phyloP scores from a whole-genome alignment of 306 rosid genomes.

The Dryas alaskensis region DNA sequence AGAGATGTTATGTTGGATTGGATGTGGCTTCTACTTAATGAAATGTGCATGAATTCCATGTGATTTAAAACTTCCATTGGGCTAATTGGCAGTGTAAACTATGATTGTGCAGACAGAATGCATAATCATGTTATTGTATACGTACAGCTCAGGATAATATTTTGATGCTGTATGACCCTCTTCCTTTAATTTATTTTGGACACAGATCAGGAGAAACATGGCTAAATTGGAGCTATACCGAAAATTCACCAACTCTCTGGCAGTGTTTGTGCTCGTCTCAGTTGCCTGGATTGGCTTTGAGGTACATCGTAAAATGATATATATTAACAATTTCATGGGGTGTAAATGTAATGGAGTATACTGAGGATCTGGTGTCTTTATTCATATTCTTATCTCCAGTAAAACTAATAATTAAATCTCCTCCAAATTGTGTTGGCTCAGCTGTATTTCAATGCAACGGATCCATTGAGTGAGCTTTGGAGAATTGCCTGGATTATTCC shows the following conservation, averaged over 20 bases:
- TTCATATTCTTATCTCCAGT: slow-evolving; percentile 7
- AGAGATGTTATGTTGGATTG: neutral
- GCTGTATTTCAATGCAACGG: slow-evolving; percentile 95
- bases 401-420: slow-evolving; percentile 19
- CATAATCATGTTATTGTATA: neutral
- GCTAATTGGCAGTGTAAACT: neutral
- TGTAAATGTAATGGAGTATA: neutral
- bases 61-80: neutral
- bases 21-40: neutral
- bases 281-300: slow-evolving; percentile 97
- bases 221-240: slow-evolving; percentile 88
- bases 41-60: neutral
- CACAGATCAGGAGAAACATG: slow-evolving; percentile 78
- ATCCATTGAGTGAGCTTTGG: slow-evolving; percentile 90
- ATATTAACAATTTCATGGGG: neutral
- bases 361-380: neutral
- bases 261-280: slow-evolving; percentile 74
- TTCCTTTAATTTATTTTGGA: slow-evolving; percentile 20
- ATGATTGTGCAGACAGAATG: neutral
- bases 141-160: neutral
- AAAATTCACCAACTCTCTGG: slow-evolving; percentile 86
- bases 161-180: neutral
- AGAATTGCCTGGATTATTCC: slow-evolving; percentile 94
- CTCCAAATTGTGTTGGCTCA: slow-evolving; percentile 34
- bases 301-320: slow-evolving; percentile 40